These are phyloP conservation scores for Globisporangium canariense DNA, from an alignment of 352 stramenopile genomes.

Conservation along the genomic window DNA sequence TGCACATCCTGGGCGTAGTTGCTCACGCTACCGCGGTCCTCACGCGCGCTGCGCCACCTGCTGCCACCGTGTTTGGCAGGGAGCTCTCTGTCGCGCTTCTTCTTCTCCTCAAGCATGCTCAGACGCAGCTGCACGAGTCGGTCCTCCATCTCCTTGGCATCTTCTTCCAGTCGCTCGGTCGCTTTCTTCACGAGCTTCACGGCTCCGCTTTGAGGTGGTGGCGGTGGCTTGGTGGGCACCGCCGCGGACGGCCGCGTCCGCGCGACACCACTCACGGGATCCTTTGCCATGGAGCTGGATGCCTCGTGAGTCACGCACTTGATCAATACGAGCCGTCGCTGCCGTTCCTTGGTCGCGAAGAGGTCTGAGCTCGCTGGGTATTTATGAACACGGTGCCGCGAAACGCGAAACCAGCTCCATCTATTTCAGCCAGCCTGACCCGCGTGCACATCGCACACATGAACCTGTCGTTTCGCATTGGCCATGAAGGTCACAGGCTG, in stretches of 20 bases:
- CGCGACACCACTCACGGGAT: slow-evolving; percentile 1
- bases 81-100: slow-evolving; percentile 47
- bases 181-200: slow-evolving; percentile 25
- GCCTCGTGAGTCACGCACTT: not conserved
- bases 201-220: not conserved
- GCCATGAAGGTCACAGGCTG: too few species aligned
- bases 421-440: not conserved
- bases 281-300: slow-evolving; percentile 6
- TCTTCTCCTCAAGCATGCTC: slow-evolving; percentile 65
- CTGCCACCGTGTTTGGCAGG: slow-evolving; percentile 62
- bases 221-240: slow-evolving; percentile 5
- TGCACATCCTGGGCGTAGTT: slow-evolving; percentile 70
- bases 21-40: slow-evolving; percentile 68
- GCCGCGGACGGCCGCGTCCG: not conserved
- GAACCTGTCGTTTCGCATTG: too few species aligned
- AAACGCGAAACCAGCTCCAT: not conserved
- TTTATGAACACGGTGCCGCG: not conserved
- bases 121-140: slow-evolving; percentile 52
- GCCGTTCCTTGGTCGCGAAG: not conserved
- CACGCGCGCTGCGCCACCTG: slow-evolving; percentile 70
- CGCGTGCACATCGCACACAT: not conserved
- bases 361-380: not conserved
- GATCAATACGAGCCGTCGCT: not conserved
- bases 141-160: slow-evolving; percentile 68
- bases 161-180: slow-evolving; percentile 65